Conservation (phyloP, 768 basidiomycete species). For the Suillus americanus region DNA sequence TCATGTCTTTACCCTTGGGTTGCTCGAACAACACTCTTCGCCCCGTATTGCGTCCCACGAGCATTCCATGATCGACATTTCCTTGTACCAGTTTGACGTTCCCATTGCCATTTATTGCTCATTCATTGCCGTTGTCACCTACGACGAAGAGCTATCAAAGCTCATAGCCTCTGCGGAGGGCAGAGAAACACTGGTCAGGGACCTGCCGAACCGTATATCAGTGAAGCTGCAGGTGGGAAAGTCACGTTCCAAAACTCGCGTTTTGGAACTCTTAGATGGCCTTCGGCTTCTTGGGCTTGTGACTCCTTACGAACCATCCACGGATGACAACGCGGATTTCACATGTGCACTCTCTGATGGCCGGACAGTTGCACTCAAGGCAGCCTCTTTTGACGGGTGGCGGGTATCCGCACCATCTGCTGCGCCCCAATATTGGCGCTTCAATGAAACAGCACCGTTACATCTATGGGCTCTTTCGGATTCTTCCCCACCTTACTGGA, state of each 20-base stretch:
- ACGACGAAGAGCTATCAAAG: slow-evolving; percentile 56
- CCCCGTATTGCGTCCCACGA: slow-evolving; percentile 49
- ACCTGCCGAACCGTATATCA: slow-evolving; percentile 52
- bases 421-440: slow-evolving; percentile 67
- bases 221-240: slow-evolving; percentile 56
- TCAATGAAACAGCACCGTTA: slow-evolving; percentile 54
- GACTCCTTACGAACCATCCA: slow-evolving; percentile 53
- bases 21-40: slow-evolving; percentile 44
- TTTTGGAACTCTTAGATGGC: slow-evolving; percentile 62
- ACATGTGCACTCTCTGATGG: slow-evolving; percentile 42
- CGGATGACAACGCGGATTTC: slow-evolving; percentile 41
- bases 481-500: slow-evolving; percentile 53
- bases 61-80: slow-evolving; percentile 56
- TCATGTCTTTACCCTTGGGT: slow-evolving; percentile 53
- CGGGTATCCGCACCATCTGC: slow-evolving; percentile 40
- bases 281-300: slow-evolving; percentile 59
- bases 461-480: slow-evolving; percentile 60
- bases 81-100: slow-evolving; percentile 63
- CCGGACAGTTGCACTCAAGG: slow-evolving; percentile 48
- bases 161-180: slow-evolving; percentile 52
- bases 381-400: slow-evolving; percentile 43
- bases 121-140: slow-evolving; percentile 54
- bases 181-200: slow-evolving; percentile 46
- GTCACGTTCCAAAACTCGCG: slow-evolving; percentile 54
- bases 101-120: slow-evolving; percentile 66